Evolutionary conservation across 164 flowering plant genomes (phyloP).

Genomic region (Litsea cubeba): DNA sequence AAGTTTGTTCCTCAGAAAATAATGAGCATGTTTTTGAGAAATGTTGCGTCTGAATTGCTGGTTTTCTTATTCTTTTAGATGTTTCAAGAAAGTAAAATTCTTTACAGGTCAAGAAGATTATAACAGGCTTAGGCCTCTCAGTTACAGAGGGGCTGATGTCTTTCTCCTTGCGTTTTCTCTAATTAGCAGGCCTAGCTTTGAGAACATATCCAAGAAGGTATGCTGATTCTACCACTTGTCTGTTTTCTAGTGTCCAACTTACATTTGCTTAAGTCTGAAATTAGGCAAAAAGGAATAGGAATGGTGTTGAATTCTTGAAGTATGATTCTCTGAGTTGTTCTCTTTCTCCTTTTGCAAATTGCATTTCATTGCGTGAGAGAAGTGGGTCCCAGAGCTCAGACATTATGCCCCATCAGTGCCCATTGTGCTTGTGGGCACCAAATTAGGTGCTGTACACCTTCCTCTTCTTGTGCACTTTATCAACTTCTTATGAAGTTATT

Average conservation of each 20-base stretch:
- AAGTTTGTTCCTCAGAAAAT: not conserved
- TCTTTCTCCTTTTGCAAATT: slow-evolving; percentile 3
- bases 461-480: not conserved
- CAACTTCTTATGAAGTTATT: not conserved
- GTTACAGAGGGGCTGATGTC: slow-evolving; percentile 79
- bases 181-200: slow-evolving; percentile 72
- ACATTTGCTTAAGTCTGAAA: not conserved
- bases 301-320: slow-evolving; percentile 6
- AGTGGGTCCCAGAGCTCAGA: slow-evolving; percentile 86
- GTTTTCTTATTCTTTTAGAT: not conserved
- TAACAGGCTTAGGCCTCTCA: slow-evolving; percentile 66
- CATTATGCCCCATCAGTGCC: slow-evolving; percentile 77
- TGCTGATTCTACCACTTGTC: slow-evolving; percentile 2
- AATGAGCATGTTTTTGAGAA: not conserved
- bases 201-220: slow-evolving; percentile 66
- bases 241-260: not conserved
- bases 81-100: slow-evolving; percentile 2
- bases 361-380: slow-evolving; percentile 23
- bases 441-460: slow-evolving; percentile 46
- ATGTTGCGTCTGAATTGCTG: not conserved
- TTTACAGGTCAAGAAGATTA: slow-evolving; percentile 73
- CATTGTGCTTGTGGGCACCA: slow-evolving; percentile 78
- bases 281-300: slow-evolving; percentile 3
- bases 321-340: slow-evolving; percentile 17
- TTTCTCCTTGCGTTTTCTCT: slow-evolving; percentile 73